These are phyloP conservation scores for Penicillium sp. DNA, from an alignment of 2,329 filamentous ascomycete genomes.

Conservation along the genomic window DNA sequence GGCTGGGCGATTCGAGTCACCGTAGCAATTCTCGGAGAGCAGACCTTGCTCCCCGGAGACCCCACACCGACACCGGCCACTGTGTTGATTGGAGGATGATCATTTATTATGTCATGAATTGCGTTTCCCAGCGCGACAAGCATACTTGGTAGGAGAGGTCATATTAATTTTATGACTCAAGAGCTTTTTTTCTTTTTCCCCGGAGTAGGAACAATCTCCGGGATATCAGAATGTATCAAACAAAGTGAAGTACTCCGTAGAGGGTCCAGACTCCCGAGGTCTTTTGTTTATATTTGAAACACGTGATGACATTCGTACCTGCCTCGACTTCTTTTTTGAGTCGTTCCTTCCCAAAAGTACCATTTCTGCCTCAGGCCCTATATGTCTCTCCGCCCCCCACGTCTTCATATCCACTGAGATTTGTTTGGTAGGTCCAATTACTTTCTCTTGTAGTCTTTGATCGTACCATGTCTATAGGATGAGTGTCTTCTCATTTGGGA, in stretches of 20 bases:
- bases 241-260: too few species aligned
- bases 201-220: slow-evolving; percentile 1
- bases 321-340: neutral
- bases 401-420: neutral
- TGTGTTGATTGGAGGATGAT: slow-evolving; percentile 12
- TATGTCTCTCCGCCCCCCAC: neutral
- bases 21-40: slow-evolving; percentile 22
- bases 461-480: slow-evolving; percentile 32
- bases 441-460: neutral
- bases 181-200: neutral
- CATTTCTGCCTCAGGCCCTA: neutral
- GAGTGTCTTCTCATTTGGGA: slow-evolving; percentile 32
- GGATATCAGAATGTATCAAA: neutral
- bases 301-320: neutral
- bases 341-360: neutral
- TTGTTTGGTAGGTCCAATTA: neutral
- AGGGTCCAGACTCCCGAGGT: neutral
- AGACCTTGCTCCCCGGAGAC: slow-evolving; percentile 18
- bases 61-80: slow-evolving; percentile 18
- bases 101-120: slow-evolving; percentile 5
- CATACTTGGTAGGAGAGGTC: neutral
- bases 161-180: too few species aligned
- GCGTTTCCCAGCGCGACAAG: slow-evolving; percentile 1
- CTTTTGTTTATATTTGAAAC: neutral
- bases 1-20: slow-evolving; percentile 15